Base-by-base conservation (phyloP, 148 eudicot genomes). In the Vaccinium corymbosum region DNA sequence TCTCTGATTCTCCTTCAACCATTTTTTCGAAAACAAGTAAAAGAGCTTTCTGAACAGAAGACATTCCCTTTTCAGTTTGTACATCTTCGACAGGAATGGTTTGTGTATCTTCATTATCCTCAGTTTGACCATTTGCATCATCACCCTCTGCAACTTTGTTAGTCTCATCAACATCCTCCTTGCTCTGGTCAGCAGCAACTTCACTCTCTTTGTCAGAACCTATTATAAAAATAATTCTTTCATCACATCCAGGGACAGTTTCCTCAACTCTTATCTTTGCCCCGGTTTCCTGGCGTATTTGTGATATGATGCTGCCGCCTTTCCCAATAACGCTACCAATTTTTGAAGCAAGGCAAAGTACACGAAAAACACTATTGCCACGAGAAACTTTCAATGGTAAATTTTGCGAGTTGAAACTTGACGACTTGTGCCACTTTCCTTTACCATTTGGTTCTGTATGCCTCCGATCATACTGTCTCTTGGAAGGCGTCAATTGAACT, bases 261-360 rank as follows among this genome's bases (percentile, higher is more conserved):
- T 92, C 97, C 87, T 95, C 94, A 53, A 93, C 91, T 83, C 90
- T 90, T 83, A 97, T 85, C 84, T 86, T 90, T 73, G 96, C 96
- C 52, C 98, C 96, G 25, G 93, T 91, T 87, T 93, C 94, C 74
- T 90, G 87, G 50, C 94, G 88, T 87, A 95, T 93, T 82, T 92
- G 93, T 84, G 94, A 87, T 81, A 94, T 88, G 64, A 88, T 85
- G 68, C 78, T 71, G 62, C 92, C 95, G 61, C 82, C 90, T 83
- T 93, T 88, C 52, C 93, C 98, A 79, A 85, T 90, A 74, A 94
- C 86, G 78, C 89, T 85, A 72, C 88, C 97, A 82, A 87, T 85
- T 81, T 84, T 92, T 56, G 93, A 86, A 86, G 84, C 87, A 29
- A 95, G 94, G 80, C 93, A 97, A 52, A 97, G 93, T 59, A 94